Percentiles rank a stretch among this genome's conserved stretches.
These are phyloP conservation scores for Blastocystis sp. DNA, from an alignment of 352 stramenopile species.

Conservation along the genomic window DNA sequence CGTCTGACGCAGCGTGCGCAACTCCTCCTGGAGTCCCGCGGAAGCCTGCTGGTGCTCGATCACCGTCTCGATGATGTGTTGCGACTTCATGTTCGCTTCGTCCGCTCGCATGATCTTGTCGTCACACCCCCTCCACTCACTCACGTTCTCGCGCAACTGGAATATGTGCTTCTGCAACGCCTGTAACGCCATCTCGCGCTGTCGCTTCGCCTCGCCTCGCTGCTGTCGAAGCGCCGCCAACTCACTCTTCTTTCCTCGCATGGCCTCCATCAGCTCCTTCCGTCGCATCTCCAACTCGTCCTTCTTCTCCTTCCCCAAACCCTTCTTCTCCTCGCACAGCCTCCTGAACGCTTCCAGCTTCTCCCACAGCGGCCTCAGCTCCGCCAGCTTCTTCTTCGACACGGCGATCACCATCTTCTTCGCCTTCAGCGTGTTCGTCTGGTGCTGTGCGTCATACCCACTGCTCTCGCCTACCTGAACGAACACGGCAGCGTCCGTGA, in stretches of 20 bases:
- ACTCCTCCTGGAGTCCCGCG: background rate
- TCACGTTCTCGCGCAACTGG: background rate
- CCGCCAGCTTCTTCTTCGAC: constrained; percentile 22
- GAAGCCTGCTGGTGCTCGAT: background rate
- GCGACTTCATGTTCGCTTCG: background rate
- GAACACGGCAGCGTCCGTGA: background rate
- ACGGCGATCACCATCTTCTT: constrained; percentile 33
- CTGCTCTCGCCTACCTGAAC: background rate
- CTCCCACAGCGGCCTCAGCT: constrained; percentile 1
- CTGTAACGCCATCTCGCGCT: background rate
- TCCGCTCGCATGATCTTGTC: background rate
- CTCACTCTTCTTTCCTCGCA: background rate
- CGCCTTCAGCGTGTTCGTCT: background rate
- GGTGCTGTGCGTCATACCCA: background rate
- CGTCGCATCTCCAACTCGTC: background rate
- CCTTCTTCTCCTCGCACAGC: constrained; percentile 77
- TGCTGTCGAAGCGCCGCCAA: constrained; percentile 6
- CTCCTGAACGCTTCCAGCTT: background rate
- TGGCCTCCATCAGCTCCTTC: background rate
- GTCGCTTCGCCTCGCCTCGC: background rate
- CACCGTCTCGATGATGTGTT: background rate
- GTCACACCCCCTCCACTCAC: background rate
- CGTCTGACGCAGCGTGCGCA: background rate
- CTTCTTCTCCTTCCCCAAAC: constrained; percentile 75
- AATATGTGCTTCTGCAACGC: background rate